Conservation (phyloP, 306 rosid genomes). For the Prunus padus region DNA sequence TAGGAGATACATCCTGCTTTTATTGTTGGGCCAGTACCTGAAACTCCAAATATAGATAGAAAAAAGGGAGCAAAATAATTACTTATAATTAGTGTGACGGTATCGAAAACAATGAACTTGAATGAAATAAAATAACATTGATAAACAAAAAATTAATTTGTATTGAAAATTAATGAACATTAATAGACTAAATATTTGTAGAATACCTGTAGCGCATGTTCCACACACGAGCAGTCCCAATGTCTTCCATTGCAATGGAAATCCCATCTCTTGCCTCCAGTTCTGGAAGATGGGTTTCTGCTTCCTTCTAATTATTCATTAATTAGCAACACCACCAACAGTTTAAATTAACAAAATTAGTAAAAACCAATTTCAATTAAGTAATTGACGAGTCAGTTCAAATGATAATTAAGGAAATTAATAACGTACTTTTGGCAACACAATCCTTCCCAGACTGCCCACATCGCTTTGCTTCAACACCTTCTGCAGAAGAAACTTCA, state of each 20-base stretch:
- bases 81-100: conserved; percentile 17
- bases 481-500: conserved; percentile 87
- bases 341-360: background rate
- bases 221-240: conserved; percentile 92
- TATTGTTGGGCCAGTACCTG: conserved; percentile 99
- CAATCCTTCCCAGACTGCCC: conserved; percentile 91
- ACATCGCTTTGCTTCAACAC: conserved; percentile 99
- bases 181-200: background rate
- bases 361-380: background rate
- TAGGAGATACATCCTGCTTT: conserved; percentile 98
- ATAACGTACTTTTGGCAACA: conserved; percentile 73
- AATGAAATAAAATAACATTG: conserved; percentile 5
- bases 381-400: background rate
- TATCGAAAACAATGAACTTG: background rate
- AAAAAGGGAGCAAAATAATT: background rate
- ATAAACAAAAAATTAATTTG: background rate
- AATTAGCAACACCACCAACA: background rate
- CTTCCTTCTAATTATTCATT: conserved; percentile 66
- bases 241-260: conserved; percentile 89
- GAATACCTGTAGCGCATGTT: conserved; percentile 93
- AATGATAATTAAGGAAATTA: background rate
- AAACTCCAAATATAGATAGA: conserved; percentile 42
- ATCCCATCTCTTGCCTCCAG: conserved; percentile 94
- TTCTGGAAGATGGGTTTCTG: conserved; percentile 94
- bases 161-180: background rate